These are phyloP conservation scores for Harringtonia lauricola DNA, from an alignment of 2,329 filamentous ascomycete genomes.

Conservation along the genomic window DNA sequence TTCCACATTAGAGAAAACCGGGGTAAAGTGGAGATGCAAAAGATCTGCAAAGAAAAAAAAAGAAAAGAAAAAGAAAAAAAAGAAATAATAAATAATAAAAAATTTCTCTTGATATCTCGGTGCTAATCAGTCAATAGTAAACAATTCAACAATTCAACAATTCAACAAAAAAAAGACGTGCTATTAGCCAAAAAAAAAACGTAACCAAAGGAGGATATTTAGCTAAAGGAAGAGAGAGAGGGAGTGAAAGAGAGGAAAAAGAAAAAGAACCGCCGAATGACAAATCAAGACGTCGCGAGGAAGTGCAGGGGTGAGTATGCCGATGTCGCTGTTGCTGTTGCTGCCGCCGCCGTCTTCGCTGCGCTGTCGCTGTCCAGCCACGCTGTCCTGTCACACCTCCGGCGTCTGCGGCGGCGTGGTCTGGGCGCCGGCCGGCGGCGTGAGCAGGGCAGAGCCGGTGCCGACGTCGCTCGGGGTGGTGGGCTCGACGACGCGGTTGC, in stretches of 20 bases:
- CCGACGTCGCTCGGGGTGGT: conserved; percentile 48
- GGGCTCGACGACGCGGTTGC: conserved; percentile 54
- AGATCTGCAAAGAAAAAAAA: too few species aligned
- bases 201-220: not conserved
- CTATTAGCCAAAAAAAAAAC: too few species aligned
- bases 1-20: too few species aligned
- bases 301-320: not conserved
- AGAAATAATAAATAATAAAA: too few species aligned
- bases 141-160: too few species aligned
- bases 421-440: conserved; percentile 4
- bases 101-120: too few species aligned
- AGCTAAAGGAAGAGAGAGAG: not conserved
- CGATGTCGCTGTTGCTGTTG: too few species aligned
- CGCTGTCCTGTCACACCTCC: not conserved
- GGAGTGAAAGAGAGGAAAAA: not conserved
- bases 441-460: conserved; percentile 26
- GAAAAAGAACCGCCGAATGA: not conserved
- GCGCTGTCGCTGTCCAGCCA: not conserved
- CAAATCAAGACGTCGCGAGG: not conserved
- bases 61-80: too few species aligned
- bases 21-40: too few species aligned
- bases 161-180: too few species aligned
- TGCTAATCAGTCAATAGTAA: too few species aligned
- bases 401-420: too few species aligned
- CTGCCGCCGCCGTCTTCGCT: not conserved